These are phyloP conservation scores for Sphagnum magellanicum DNA, from an alignment of 228 moss, liverwort and hornwort species.

Conservation along the genomic window DNA sequence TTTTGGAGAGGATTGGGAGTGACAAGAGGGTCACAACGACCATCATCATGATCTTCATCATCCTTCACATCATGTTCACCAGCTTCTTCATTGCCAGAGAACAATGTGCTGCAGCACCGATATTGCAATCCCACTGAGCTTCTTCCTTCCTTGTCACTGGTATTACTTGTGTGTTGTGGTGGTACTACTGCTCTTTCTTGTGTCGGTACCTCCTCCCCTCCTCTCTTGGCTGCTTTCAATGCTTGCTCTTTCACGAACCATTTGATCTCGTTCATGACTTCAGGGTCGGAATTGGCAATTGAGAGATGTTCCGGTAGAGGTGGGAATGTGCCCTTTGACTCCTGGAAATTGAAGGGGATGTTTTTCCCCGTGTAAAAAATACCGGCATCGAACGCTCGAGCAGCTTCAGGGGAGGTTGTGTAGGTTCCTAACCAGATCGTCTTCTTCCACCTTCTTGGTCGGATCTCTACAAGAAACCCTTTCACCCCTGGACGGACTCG, in stretches of 20 bases:
- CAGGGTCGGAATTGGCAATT: background rate
- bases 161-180: background rate
- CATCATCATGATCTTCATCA: background rate
- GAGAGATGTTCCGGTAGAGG: background rate
- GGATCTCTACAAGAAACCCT: constrained; percentile 8
- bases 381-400: constrained; percentile 6
- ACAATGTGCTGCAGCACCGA: too few relatives aligned
- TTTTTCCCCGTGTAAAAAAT: constrained; percentile 6
- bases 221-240: constrained; percentile 1
- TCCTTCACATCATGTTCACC: background rate
- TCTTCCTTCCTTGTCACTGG: too few relatives aligned
- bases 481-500: constrained; percentile 7
- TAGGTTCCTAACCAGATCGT: constrained; percentile 8
- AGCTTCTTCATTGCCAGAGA: too few relatives aligned
- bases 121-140: background rate
- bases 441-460: constrained; percentile 8
- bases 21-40: background rate
- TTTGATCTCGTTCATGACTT: background rate
- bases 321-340: constrained; percentile 6
- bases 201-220: background rate
- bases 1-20: too few relatives aligned
- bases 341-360: constrained; percentile 1
- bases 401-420: background rate
- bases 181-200: too few relatives aligned
- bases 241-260: constrained; percentile 4